Evolutionary conservation across 495 filamentous ascomycete species (phyloP).

Genomic region (Neurospora cerealis): DNA sequence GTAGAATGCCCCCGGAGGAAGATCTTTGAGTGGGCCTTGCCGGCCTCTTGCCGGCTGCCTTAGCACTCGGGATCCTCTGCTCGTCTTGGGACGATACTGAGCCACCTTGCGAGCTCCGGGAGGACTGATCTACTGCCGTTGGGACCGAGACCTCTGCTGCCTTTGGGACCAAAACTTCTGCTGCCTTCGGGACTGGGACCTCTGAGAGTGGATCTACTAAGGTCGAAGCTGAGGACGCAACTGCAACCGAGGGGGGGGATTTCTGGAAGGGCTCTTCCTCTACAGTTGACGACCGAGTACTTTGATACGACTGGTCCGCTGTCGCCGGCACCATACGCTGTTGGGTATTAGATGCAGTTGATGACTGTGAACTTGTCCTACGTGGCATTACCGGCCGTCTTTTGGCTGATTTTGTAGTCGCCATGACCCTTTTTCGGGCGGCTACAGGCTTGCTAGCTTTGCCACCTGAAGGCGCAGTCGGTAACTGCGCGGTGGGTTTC

Average conservation of each 20-base stretch:
- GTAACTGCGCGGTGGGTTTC: neutral
- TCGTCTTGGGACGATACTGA: constrained; percentile 5
- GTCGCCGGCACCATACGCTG: constrained; percentile 3
- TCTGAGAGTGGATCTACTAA: neutral
- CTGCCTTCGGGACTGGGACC: neutral
- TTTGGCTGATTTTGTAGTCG: constrained; percentile 22
- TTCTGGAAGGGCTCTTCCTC: neutral
- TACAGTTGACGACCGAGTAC: constrained; percentile 1
- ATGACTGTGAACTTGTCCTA: constrained; percentile 33
- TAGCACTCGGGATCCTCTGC: constrained; percentile 15
- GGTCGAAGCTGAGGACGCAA: neutral
- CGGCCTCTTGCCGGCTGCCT: constrained; percentile 31
- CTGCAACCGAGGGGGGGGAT: neutral
- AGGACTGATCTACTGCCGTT: neutral
- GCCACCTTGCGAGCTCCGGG: constrained; percentile 3
- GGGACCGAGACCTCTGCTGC: neutral
- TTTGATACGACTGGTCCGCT: constrained; percentile 6
- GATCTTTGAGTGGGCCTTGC: constrained; percentile 5
- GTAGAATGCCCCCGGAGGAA: constrained; percentile 5
- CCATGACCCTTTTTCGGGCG: constrained; percentile 27
- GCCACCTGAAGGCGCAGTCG: neutral
- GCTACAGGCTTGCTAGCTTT: neutral
- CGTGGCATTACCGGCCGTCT: constrained; percentile 29
- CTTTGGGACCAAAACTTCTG: neutral
- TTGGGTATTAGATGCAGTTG: constrained; percentile 16